These are phyloP conservation scores for Blastocystis sp. DNA, from an alignment of 352 stramenopile genomes.

Conservation along the genomic window DNA sequence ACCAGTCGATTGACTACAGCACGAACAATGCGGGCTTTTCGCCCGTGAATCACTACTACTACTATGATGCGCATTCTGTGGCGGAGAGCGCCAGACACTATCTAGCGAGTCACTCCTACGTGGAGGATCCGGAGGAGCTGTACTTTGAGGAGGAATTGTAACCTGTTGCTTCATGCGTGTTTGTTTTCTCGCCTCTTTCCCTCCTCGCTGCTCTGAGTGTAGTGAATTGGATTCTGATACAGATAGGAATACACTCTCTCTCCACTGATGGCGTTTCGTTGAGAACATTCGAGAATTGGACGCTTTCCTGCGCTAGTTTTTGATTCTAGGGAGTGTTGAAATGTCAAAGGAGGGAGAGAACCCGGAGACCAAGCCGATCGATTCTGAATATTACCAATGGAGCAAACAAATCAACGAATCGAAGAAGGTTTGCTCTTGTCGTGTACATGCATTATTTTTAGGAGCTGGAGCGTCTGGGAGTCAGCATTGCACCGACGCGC, in stretches of 20 bases:
- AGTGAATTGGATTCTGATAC: too few relatives aligned
- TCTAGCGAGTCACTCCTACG: neutral
- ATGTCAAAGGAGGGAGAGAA: conserved; percentile 49
- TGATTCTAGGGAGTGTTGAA: neutral
- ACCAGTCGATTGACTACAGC: conserved; percentile 31
- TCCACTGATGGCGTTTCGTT: neutral
- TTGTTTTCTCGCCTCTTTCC: too few relatives aligned
- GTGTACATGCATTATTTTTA: neutral
- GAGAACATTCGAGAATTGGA: conserved; percentile 40
- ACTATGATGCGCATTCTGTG: conserved; percentile 25
- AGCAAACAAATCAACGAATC: conserved; percentile 62
- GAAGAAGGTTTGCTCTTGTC: conserved; percentile 29
- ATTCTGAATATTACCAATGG: conserved; percentile 67
- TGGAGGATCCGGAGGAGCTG: neutral
- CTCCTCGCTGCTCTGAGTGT: too few relatives aligned
- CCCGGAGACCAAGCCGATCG: conserved; percentile 31
- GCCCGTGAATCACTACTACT: conserved; percentile 28
- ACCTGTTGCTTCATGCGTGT: neutral
- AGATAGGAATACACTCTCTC: too few relatives aligned
- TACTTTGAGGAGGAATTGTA: conserved; percentile 22
- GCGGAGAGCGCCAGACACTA: neutral
- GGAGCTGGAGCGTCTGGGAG: conserved; percentile 49
- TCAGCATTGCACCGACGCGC: conserved; percentile 49
- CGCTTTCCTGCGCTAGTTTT: neutral
- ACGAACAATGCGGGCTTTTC: conserved; percentile 43